These are phyloP conservation scores for Allium cepa DNA, from an alignment of 106 monocot species.

Conservation along the genomic window DNA sequence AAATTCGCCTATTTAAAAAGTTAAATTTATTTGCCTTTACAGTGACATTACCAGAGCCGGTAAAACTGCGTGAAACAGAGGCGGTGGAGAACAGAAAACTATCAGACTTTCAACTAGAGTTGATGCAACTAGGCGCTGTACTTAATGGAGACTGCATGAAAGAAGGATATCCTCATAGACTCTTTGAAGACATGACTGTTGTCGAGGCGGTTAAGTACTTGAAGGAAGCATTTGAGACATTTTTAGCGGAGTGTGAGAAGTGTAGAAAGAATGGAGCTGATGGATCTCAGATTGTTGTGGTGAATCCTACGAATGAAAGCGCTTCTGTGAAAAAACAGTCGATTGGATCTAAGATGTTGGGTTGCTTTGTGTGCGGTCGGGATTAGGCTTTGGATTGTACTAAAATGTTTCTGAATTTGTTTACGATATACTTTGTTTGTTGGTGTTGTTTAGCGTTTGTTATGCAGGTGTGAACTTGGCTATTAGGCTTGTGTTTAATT, in stretches of 20 bases:
- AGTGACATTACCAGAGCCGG: conserved; percentile 57
- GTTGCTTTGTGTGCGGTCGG: conserved; percentile 35
- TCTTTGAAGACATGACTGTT: conserved; percentile 69
- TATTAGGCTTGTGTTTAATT: neutral
- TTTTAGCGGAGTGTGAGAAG: conserved; percentile 37
- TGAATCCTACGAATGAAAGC: conserved; percentile 5
- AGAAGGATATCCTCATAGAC: conserved; percentile 37
- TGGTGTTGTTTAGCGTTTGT: neutral
- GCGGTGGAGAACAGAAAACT: conserved; percentile 30
- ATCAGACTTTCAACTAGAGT: conserved; percentile 63
- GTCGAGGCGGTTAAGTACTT: conserved; percentile 49
- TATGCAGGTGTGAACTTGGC: neutral
- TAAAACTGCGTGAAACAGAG: conserved; percentile 37
- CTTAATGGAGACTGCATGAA: conserved; percentile 65
- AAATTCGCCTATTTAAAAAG: too few species aligned
- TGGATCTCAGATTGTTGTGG: conserved; percentile 33
- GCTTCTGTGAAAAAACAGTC: conserved; percentile 10
- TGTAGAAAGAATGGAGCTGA: conserved; percentile 39
- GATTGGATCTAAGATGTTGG: conserved; percentile 20
- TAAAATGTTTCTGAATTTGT: neutral
- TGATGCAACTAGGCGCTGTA: conserved; percentile 65
- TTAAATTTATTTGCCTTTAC: neutral
- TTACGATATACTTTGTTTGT: neutral
- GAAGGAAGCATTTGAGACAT: conserved; percentile 37
- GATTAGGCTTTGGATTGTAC: neutral